These are phyloP conservation scores for Naganishia albida DNA, from an alignment of 1,284 basidiomycete species.

Conservation along the genomic window DNA sequence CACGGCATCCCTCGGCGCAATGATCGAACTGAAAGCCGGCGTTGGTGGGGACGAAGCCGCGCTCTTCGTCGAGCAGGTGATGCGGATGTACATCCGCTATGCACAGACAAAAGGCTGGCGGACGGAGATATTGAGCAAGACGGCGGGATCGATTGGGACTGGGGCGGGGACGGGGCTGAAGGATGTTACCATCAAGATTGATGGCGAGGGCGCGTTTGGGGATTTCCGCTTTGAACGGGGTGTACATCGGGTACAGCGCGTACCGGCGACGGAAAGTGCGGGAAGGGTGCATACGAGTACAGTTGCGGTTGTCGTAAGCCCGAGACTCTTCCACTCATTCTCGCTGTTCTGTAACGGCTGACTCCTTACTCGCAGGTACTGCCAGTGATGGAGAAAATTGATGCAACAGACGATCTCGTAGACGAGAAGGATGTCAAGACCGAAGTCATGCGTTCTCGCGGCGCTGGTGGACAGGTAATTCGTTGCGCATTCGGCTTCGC, in stretches of 20 bases:
- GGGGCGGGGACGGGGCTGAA: constrained; percentile 66
- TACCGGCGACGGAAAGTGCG: constrained; percentile 83
- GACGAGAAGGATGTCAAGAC: constrained; percentile 82
- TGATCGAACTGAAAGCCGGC: constrained; percentile 88
- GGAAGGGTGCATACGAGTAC: constrained; percentile 93
- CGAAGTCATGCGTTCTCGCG: constrained; percentile 92
- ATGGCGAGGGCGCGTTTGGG: constrained; percentile 77
- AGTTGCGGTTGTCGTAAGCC: constrained; percentile 75
- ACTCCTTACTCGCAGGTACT: constrained; percentile 62
- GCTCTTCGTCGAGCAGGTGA: constrained; percentile 76
- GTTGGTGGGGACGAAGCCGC: constrained; percentile 89
- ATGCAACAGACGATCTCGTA: constrained; percentile 56
- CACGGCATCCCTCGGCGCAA: constrained; percentile 68
- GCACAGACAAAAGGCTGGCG: constrained; percentile 58
- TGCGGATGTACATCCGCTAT: constrained; percentile 79
- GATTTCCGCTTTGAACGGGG: constrained; percentile 85
- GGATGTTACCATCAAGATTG: constrained; percentile 81
- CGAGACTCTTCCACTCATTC: constrained; percentile 31
- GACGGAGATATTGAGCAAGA: constrained; percentile 48
- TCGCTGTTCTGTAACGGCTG: constrained; percentile 21
- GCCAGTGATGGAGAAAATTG: constrained; percentile 67
- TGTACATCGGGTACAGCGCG: constrained; percentile 91
- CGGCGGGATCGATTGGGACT: constrained; percentile 57
- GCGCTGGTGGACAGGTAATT: constrained; percentile 89
- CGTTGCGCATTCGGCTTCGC: not conserved